A percentile compares a stretch with the other conserved stretches of the same genome.
phyloP scores from a whole-genome alignment of 495 filamentous ascomycete genomes.

The Aspergillus ostianus region DNA sequence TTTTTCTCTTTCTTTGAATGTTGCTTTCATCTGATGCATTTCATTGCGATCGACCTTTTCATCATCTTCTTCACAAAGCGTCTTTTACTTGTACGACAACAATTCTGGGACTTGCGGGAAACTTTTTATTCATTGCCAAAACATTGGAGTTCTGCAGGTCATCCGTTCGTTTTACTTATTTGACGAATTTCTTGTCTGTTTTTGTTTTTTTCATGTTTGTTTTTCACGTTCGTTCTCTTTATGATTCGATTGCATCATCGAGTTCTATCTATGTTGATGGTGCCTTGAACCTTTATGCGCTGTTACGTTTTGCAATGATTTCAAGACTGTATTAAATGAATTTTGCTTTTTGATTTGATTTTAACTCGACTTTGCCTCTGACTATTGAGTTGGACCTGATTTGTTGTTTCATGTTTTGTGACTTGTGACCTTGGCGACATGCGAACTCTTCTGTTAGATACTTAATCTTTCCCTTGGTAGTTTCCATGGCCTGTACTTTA shows the following conservation, averaged over 20 bases:
- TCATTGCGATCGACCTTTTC: not conserved
- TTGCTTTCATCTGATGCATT: not conserved
- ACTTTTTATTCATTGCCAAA: slow-evolving; percentile 9
- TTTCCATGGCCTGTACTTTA: slow-evolving; percentile 17
- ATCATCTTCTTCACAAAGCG: slow-evolving; percentile 5
- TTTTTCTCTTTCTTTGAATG: slow-evolving; percentile 5
- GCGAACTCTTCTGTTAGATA: slow-evolving; percentile 6
- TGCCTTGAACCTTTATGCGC: slow-evolving; percentile 5
- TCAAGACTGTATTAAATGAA: slow-evolving; percentile 9
- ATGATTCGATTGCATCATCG: not conserved
- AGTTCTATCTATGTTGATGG: no score
- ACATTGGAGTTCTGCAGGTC: slow-evolving; percentile 23
- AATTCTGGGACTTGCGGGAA: slow-evolving; percentile 14
- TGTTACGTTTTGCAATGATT: slow-evolving; percentile 8
- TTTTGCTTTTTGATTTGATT: not conserved
- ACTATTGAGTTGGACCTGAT: not conserved
- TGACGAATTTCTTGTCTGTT: slow-evolving; percentile 1
- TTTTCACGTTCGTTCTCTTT: slow-evolving; percentile 2
- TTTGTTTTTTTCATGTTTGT: slow-evolving; percentile 3
- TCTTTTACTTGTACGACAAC: slow-evolving; percentile 20
- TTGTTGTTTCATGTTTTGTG: not conserved
- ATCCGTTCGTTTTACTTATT: slow-evolving; percentile 18
- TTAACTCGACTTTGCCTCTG: no score
- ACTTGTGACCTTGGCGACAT: not conserved
- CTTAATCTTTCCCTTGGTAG: slow-evolving; percentile 6